A percentile compares a stretch with the other conserved stretches of the same genome.
These are phyloP conservation scores for Cadophora gregata DNA, from an alignment of 2,329 filamentous ascomycete genomes.

Conservation along the genomic window DNA sequence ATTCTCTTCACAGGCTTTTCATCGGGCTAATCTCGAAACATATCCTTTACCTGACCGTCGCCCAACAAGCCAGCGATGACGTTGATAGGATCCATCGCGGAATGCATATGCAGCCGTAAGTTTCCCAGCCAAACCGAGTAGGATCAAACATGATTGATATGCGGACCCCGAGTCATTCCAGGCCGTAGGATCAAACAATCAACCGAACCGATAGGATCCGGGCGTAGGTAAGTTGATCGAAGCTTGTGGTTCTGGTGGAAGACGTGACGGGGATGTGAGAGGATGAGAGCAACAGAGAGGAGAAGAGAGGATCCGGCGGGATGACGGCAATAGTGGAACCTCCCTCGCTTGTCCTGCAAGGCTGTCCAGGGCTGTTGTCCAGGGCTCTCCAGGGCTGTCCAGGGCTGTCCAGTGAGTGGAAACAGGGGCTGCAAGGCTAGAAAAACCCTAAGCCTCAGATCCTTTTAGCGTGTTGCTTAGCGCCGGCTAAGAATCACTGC, in stretches of 20 bases:
- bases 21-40: conserved; percentile 19
- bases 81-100: conserved; percentile 18
- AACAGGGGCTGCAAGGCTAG: conserved; percentile 5
- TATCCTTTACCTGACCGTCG: conserved; percentile 4
- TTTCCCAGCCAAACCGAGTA: neutral
- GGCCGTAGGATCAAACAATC: neutral
- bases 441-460: conserved; percentile 19
- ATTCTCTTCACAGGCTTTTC: conserved; percentile 31
- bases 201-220: conserved; percentile 8
- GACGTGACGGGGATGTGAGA: conserved; percentile 5
- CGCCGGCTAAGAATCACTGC: conserved; percentile 9
- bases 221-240: neutral
- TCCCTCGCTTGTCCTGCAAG: conserved; percentile 2
- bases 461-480: conserved; percentile 26
- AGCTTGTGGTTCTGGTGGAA: neutral
- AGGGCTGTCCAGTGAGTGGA: neutral
- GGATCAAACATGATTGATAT: neutral
- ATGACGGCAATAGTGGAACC: conserved; percentile 1
- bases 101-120: conserved; percentile 4
- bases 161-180: conserved; percentile 11
- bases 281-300: neutral
- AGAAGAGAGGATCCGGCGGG: neutral
- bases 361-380: conserved; percentile 1
- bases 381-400: conserved; percentile 1
- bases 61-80: conserved; percentile 34